These are phyloP conservation scores for Zalaria sp. DNA, from an alignment of 2,329 filamentous ascomycete genomes.

Conservation along the genomic window DNA sequence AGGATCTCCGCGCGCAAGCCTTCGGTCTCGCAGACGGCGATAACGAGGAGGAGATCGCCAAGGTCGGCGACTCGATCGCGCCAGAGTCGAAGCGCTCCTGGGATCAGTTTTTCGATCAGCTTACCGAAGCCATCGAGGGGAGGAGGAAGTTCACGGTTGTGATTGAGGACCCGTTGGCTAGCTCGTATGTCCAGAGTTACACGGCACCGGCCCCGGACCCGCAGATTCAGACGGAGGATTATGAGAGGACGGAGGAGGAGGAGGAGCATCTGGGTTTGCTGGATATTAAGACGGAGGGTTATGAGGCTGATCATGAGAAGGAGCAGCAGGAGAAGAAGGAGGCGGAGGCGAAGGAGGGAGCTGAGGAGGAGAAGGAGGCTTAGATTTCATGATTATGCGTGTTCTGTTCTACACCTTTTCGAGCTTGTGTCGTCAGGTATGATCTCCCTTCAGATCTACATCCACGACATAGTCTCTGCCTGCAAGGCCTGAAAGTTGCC, in stretches of 20 bases:
- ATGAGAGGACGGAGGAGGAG: constrained; percentile 78
- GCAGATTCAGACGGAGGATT: constrained; percentile 68
- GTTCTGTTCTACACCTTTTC: too few relatives aligned
- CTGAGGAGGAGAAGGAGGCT: too few relatives aligned
- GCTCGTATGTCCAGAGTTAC: constrained; percentile 86
- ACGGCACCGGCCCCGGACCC: constrained; percentile 67
- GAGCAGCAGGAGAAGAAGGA: constrained; percentile 2
- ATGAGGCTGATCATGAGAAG: constrained; percentile 35
- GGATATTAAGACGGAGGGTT: constrained; percentile 88
- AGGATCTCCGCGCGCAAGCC: constrained; percentile 77
- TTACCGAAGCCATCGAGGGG: constrained; percentile 68
- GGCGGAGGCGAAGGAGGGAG: too few relatives aligned
- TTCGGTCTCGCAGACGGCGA: constrained; percentile 55
- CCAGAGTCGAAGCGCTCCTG: constrained; percentile 54
- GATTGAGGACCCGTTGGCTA: constrained; percentile 76
- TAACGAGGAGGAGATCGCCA: constrained; percentile 18
- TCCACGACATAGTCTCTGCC: too few relatives aligned
- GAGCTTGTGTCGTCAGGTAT: too few relatives aligned
- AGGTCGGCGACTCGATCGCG: constrained; percentile 67
- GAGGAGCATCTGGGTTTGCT: constrained; percentile 81
- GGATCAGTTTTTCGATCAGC: constrained; percentile 63
- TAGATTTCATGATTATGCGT: too few relatives aligned
- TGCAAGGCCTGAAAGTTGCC: too few relatives aligned
- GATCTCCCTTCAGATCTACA: too few relatives aligned
- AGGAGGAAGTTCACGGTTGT: constrained; percentile 69